phyloP scores from a whole-genome alignment of 1,284 basidiomycete species.

The Pseudozyma pruni region DNA sequence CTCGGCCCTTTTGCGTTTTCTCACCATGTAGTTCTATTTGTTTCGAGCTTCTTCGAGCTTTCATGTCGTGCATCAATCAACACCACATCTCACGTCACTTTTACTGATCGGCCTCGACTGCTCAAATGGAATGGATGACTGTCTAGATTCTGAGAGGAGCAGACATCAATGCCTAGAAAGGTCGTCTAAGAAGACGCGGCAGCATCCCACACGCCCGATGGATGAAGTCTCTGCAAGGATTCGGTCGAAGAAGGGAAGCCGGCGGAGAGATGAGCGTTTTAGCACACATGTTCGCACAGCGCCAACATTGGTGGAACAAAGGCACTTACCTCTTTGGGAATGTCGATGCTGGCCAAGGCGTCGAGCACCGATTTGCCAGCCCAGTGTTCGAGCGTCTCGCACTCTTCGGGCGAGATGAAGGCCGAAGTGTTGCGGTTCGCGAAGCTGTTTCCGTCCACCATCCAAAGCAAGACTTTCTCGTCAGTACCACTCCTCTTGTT shows the following conservation, averaged over 20 bases:
- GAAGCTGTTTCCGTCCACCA: slow-evolving; percentile 71
- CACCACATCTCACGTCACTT: slow-evolving; percentile 35
- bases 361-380: slow-evolving; percentile 73
- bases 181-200: neutral
- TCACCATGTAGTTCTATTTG: slow-evolving; percentile 41
- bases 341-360: slow-evolving; percentile 68
- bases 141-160: no score
- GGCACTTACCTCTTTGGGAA: slow-evolving; percentile 45
- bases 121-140: neutral
- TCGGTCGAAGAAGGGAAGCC: no score
- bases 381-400: slow-evolving; percentile 76
- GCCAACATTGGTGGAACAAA: no score
- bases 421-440: slow-evolving; percentile 79
- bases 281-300: no score
- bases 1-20: no score
- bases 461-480: neutral
- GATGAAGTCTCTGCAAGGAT: slow-evolving; percentile 38
- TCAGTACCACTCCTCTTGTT: neutral
- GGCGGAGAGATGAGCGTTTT: no score
- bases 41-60: neutral
- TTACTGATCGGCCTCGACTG: neutral
- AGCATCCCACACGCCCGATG: slow-evolving; percentile 45
- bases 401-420: slow-evolving; percentile 80
- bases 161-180: neutral
- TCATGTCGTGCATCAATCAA: slow-evolving; percentile 24